Evolutionary conservation across 2,329 filamentous ascomycete genomes (phyloP).

Genomic region (Monosporascus sp.): DNA sequence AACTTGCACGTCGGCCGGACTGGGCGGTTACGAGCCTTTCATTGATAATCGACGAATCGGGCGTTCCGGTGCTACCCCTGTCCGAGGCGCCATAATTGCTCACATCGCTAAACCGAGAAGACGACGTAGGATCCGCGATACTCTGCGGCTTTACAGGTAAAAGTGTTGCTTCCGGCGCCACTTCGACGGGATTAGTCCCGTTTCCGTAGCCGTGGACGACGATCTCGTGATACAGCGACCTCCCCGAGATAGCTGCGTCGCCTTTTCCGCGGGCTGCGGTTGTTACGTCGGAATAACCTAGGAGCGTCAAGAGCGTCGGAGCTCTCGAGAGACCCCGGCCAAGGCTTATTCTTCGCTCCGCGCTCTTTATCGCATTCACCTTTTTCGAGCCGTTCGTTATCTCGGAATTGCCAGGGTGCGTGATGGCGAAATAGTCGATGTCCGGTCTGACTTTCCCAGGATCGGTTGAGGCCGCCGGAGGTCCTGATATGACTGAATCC

Average conservation of each 20-base stretch:
- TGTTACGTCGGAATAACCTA: conserved; percentile 23
- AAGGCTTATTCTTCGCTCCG: conserved; percentile 20
- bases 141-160: not conserved
- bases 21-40: conserved; percentile 1
- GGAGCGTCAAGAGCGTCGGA: conserved; percentile 27
- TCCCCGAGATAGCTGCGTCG: conserved; percentile 4
- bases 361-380: conserved; percentile 4
- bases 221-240: conserved; percentile 41
- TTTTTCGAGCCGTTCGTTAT: conserved; percentile 1
- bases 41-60: conserved; percentile 11
- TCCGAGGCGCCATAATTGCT: conserved; percentile 11
- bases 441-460: conserved; percentile 46
- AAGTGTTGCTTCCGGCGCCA: not conserved
- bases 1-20: not conserved
- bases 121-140: conserved; percentile 4
- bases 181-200: conserved; percentile 36
- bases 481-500: conserved; percentile 1
- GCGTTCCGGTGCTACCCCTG: conserved; percentile 11
- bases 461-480: conserved; percentile 4
- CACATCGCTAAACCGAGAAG: conserved; percentile 8
- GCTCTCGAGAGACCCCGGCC: conserved; percentile 26
- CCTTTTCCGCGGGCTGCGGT: conserved; percentile 1
- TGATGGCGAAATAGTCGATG: conserved; percentile 48
- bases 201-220: conserved; percentile 50
- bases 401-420: conserved; percentile 24